Conservation (phyloP, 2,329 filamentous ascomycete genomes). For the Elsinoe perseae region DNA sequence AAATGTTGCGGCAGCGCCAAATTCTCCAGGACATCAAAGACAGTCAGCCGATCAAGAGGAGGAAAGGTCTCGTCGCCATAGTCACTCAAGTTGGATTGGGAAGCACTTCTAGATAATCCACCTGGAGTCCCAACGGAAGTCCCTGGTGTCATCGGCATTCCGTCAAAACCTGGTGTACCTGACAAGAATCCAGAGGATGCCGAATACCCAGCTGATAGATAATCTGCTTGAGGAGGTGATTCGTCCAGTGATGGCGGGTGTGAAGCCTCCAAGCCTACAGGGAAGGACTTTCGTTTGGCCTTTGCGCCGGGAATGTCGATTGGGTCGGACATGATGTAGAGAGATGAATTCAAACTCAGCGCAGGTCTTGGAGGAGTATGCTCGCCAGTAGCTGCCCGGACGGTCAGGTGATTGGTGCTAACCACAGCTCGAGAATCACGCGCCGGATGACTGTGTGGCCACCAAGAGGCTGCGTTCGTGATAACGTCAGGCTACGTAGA, state of each 20-base stretch:
- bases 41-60: constrained; percentile 77
- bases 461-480: not conserved
- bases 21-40: constrained; percentile 92
- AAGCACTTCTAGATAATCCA: constrained; percentile 56
- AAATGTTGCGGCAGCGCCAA: constrained; percentile 80
- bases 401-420: constrained; percentile 3
- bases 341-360: not conserved
- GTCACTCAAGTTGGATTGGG: constrained; percentile 19
- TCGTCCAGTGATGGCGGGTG: not conserved
- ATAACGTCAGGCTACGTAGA: not conserved
- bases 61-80: constrained; percentile 76
- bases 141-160: constrained; percentile 27
- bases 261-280: constrained; percentile 13
- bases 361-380: too few species aligned
- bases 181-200: constrained; percentile 6
- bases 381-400: not conserved
- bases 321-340: constrained; percentile 21
- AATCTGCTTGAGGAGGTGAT: constrained; percentile 22
- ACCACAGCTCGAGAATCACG: constrained; percentile 5
- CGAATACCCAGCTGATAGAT: constrained; percentile 34
- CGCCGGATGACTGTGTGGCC: not conserved
- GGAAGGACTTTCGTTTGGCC: constrained; percentile 16
- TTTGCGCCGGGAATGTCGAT: constrained; percentile 20
- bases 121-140: constrained; percentile 38
- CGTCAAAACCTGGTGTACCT: constrained; percentile 2